These are phyloP conservation scores for Fusarium haematococcum DNA, from an alignment of 2,329 filamentous ascomycete genomes.

Conservation along the genomic window DNA sequence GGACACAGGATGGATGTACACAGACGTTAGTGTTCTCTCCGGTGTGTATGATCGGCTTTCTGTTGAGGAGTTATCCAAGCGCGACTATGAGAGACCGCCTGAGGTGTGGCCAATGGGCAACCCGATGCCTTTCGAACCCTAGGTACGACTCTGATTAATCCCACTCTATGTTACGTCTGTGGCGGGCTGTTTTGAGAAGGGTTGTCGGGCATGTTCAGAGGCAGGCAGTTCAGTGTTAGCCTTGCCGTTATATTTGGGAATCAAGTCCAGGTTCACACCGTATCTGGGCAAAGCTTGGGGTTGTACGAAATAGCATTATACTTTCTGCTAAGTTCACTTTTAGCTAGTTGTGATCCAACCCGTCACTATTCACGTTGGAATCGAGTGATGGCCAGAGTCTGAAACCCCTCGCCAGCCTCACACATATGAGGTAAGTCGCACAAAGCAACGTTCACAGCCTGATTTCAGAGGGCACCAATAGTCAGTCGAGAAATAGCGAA, in stretches of 20 bases:
- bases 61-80: background rate
- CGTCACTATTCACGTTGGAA: background rate
- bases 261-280: too few species aligned
- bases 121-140: background rate
- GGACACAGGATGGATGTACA: conserved; percentile 21
- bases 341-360: too few species aligned
- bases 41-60: background rate
- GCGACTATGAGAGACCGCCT: background rate
- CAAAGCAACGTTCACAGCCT: background rate
- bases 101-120: background rate
- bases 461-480: background rate
- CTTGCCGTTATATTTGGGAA: too few species aligned
- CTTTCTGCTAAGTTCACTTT: too few species aligned
- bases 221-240: too few species aligned
- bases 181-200: background rate
- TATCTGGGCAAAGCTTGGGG: too few species aligned
- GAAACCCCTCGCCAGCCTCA: background rate
- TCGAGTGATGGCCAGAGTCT: background rate
- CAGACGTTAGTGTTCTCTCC: background rate
- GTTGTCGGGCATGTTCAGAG: too few species aligned
- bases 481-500: background rate
- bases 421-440: background rate
- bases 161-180: background rate
- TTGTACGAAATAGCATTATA: too few species aligned
- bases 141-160: background rate